These are phyloP conservation scores for Trichoderma reesei DNA, from an alignment of 495 filamentous ascomycete species.

Conservation along the genomic window DNA sequence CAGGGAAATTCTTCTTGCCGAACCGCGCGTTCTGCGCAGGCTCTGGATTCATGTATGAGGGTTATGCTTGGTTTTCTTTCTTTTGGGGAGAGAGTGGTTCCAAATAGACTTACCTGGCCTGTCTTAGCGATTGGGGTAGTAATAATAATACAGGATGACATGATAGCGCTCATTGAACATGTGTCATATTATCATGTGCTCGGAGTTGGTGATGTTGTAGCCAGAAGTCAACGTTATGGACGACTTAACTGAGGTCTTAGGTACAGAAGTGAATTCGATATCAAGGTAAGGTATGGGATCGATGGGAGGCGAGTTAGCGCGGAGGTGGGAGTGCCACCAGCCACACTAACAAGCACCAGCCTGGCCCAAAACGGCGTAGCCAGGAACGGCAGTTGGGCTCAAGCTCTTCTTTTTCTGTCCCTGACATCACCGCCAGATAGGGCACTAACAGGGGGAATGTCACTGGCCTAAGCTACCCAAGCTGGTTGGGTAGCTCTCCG, in stretches of 20 bases:
- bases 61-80: background rate
- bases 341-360: background rate
- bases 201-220: too few relatives aligned
- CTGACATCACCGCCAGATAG: slow-evolving; percentile 3
- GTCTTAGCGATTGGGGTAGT: background rate
- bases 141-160: background rate
- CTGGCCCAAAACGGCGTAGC: background rate
- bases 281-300: too few relatives aligned
- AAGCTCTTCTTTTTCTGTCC: background rate
- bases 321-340: background rate
- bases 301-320: background rate
- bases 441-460: background rate
- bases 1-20: background rate
- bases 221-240: too few relatives aligned
- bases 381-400: slow-evolving; percentile 1
- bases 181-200: too few relatives aligned
- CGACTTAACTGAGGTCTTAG: background rate
- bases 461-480: background rate
- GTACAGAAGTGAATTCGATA: background rate
- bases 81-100: background rate
- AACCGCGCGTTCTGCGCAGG: background rate
- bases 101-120: background rate
- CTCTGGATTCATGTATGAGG: background rate
- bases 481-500: too few relatives aligned
- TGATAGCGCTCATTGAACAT: background rate